Evolutionary conservation across 2,329 filamentous ascomycete species (phyloP).

Genomic region (Pezicula neosporulosa): DNA sequence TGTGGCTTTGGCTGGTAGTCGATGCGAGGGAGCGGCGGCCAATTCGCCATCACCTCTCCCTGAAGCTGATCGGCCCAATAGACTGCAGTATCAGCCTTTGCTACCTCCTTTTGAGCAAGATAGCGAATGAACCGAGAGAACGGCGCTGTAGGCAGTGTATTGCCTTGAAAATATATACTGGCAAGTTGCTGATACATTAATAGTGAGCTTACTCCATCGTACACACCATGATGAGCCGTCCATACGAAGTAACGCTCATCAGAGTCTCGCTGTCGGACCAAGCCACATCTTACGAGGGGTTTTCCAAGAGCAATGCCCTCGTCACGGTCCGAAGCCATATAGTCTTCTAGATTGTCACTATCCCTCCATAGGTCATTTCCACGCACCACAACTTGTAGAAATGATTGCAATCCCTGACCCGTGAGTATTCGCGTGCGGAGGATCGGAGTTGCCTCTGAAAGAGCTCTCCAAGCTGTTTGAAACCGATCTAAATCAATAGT

Average conservation of each 20-base stretch:
- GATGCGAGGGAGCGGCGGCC: slow-evolving; percentile 6
- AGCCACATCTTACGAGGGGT: slow-evolving; percentile 3
- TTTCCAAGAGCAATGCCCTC: slow-evolving; percentile 3
- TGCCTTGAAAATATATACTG: not conserved
- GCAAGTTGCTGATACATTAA: slow-evolving; percentile 1
- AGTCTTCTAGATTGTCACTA: not conserved
- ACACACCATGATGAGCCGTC: slow-evolving; percentile 48
- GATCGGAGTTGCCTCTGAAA: not conserved
- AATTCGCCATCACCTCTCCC: slow-evolving; percentile 1
- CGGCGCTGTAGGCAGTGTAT: not conserved
- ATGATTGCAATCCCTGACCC: not conserved
- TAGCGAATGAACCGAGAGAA: slow-evolving; percentile 37
- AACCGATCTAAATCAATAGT: slow-evolving; percentile 12
- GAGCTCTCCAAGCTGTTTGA: slow-evolving; percentile 17
- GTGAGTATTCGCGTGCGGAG: not conserved
- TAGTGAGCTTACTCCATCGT: slow-evolving; percentile 44
- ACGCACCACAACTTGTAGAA: not conserved
- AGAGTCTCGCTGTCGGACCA: slow-evolving; percentile 3
- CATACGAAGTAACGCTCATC: slow-evolving; percentile 34
- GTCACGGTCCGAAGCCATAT: not conserved
- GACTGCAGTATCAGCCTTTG: not conserved
- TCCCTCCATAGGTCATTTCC: not conserved
- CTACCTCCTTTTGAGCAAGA: slow-evolving; percentile 30
- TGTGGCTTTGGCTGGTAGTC: slow-evolving; percentile 6
- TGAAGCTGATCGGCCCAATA: slow-evolving; percentile 8